Evolutionary conservation across 352 stramenopile genomes (phyloP), one percentile per base, ranked within the genome.

Genomic region (Phytophthora litchii): DNA sequence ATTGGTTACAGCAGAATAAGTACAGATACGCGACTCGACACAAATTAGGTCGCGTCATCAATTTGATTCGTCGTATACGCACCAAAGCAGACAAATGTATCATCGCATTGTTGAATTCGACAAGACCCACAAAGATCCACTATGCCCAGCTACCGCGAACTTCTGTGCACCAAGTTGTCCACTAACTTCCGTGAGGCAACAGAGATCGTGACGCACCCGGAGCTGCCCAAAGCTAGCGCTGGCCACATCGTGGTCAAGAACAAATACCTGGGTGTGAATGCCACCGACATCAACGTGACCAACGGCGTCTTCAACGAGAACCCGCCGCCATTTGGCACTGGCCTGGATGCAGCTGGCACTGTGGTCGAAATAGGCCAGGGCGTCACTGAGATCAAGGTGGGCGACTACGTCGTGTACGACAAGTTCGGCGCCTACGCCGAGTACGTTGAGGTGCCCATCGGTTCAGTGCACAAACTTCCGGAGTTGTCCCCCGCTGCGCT

Each of bases 271-370:
- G 74, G 74, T 8, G 69, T 81, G 32, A 83, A 83, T 36, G 74
- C 68, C 48, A 78, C 74, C 12, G 71, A 83, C 40, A 70, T 86
- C 60, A 82, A 76, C 54, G 54, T 82, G 23, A 84, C 76, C 35
- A 82, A 83, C 60, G 78, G 70, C 44, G 62, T 55, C 25, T 83
- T 82, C 67, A 50, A 68, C 19, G 48, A 69, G n/a, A 67, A 64
- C 16, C 55, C 60, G 3, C 74, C 74, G 3, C 77, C 77, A 1
- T 87, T 87, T 38, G 70, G 66, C 17, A 81, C 72, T 16, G 76
- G 73, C 8, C 44, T 86, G 13, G 71, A 86, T 4, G 71, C 58
- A 9, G 68, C 75, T 5, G 76, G 77, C 5, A 66, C 71, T 3
- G 64, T 87, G 10, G 46, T 70, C 6, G 54, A 64, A 3, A 63